phyloP scores from a whole-genome alignment of 202 grass and related monocot species.

The Brachypodium distachyon region DNA sequence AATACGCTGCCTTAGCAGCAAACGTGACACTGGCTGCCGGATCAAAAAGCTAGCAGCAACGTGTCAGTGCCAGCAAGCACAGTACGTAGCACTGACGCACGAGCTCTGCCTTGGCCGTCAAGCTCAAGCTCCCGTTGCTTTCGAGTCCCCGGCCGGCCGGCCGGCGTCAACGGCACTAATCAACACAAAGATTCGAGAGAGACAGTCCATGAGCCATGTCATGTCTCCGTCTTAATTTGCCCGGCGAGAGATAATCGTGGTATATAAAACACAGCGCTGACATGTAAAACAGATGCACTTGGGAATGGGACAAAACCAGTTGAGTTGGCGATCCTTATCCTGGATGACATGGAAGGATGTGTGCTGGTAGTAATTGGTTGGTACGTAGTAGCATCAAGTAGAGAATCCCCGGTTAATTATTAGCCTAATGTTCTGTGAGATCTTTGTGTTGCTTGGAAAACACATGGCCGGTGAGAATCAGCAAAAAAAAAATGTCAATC shows the following conservation, averaged over 20 bases:
- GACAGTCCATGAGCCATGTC: background rate
- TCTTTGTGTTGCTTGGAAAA: background rate
- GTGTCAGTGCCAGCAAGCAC: too few relatives aligned
- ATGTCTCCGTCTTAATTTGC: slow-evolving; percentile 12
- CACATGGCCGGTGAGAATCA: background rate
- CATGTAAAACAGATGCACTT: background rate
- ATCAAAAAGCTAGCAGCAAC: too few relatives aligned
- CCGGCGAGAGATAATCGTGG: background rate
- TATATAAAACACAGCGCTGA: background rate
- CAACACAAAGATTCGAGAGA: background rate
- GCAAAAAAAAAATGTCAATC: too few relatives aligned
- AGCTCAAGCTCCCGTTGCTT: slow-evolving; percentile 3
- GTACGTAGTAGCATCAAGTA: too few relatives aligned
- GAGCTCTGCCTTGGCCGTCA: background rate
- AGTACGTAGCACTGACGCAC: background rate
- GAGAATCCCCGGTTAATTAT: too few relatives aligned
- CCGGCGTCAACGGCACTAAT: background rate
- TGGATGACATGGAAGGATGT: background rate
- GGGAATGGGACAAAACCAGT: background rate
- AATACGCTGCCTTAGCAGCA: too few relatives aligned
- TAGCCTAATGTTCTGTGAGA: background rate
- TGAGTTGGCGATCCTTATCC: slow-evolving; percentile 12
- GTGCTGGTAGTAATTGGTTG: background rate
- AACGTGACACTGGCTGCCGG: too few relatives aligned
- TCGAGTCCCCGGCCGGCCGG: background rate